Conservation (phyloP, 2,329 filamentous ascomycete species). For the Raffaelea albimanens region DNA sequence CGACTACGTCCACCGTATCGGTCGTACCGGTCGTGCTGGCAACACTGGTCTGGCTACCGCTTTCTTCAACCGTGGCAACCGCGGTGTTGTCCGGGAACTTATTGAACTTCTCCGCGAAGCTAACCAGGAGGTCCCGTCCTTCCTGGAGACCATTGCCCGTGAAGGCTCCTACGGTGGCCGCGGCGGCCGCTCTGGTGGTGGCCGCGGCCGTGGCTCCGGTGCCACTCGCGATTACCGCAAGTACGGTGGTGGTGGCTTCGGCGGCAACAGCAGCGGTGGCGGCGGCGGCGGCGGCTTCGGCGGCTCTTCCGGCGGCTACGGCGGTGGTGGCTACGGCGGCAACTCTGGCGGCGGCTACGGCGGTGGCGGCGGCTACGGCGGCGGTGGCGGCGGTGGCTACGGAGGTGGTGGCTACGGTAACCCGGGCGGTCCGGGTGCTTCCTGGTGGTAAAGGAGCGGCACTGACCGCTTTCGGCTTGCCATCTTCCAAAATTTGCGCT, state of each 20-base stretch:
- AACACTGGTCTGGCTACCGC: slow-evolving; percentile 98
- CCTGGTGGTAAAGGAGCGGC: slow-evolving; percentile 52
- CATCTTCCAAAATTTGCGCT: too few species aligned
- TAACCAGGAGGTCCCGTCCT: slow-evolving; percentile 89
- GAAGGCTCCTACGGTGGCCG: slow-evolving; percentile 73
- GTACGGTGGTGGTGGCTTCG: slow-evolving; percentile 50
- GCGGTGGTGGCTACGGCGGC: slow-evolving; percentile 34
- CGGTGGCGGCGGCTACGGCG: slow-evolving; percentile 29
- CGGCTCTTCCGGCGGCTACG: slow-evolving; percentile 30
- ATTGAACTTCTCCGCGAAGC: slow-evolving; percentile 98
- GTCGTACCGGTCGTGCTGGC: slow-evolving; percentile 98
- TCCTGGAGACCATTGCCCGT: slow-evolving; percentile 94
- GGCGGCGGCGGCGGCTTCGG: slow-evolving; percentile 43
- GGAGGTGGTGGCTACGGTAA: slow-evolving; percentile 56
- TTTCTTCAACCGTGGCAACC: slow-evolving; percentile 99
- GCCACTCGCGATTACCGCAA: slow-evolving; percentile 88
- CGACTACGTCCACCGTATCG: slow-evolving; percentile 96
- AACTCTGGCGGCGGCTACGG: slow-evolving; percentile 29
- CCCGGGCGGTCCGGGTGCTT: slow-evolving; percentile 54
- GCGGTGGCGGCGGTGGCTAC: slow-evolving; percentile 36
- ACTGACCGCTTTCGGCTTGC: not conserved
- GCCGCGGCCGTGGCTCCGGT: slow-evolving; percentile 60
- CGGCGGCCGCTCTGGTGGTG: slow-evolving; percentile 53
- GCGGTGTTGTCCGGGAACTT: slow-evolving; percentile 91
- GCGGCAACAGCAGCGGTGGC: slow-evolving; percentile 41